phyloP scores from a whole-genome alignment of 1,284 basidiomycete genomes.

The Fistulina hepatica region DNA sequence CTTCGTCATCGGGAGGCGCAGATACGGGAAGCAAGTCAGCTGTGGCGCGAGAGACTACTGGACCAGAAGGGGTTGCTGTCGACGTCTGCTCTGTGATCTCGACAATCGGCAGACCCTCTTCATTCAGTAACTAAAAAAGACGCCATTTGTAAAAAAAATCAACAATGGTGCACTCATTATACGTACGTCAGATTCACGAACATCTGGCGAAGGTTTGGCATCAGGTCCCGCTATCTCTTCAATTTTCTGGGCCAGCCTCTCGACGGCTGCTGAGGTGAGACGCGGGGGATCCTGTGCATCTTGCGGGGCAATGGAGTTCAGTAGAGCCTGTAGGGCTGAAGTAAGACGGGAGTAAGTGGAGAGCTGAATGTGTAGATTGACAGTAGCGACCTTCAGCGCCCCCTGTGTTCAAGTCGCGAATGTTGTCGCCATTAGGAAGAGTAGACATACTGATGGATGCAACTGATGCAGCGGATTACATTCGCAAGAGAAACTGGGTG shows the following conservation, averaged over 20 bases:
- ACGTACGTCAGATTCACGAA: too few relatives aligned
- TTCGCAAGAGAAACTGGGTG: too few relatives aligned
- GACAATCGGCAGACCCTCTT: conserved; percentile 67
- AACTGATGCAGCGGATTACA: too few relatives aligned
- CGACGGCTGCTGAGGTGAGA: conserved; percentile 37
- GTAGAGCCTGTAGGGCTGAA: conserved; percentile 42
- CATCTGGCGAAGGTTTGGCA: too few relatives aligned
- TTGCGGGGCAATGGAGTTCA: conserved; percentile 35
- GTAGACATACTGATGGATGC: too few relatives aligned
- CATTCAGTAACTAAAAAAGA: conserved; percentile 65
- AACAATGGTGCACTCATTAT: too few relatives aligned
- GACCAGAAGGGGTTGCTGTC: conserved; percentile 27
- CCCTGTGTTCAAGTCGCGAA: too few relatives aligned
- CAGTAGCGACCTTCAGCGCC: too few relatives aligned
- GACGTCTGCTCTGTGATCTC: conserved; percentile 73
- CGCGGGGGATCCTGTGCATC: conserved; percentile 24
- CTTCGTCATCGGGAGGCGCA: conserved; percentile 35
- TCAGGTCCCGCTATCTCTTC: conserved; percentile 47
- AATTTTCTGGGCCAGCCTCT: conserved; percentile 48
- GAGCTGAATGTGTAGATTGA: too few relatives aligned
- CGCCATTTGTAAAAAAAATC: too few relatives aligned
- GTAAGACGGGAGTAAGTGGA: too few relatives aligned
- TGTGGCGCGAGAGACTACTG: conserved; percentile 12
- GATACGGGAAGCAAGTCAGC: conserved; percentile 14
- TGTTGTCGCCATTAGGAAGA: too few relatives aligned